A percentile compares a stretch with the other conserved stretches of the same genome.
Conservation (phyloP, 768 basidiomycete genomes). For the Aureoboletus auriporus region DNA sequence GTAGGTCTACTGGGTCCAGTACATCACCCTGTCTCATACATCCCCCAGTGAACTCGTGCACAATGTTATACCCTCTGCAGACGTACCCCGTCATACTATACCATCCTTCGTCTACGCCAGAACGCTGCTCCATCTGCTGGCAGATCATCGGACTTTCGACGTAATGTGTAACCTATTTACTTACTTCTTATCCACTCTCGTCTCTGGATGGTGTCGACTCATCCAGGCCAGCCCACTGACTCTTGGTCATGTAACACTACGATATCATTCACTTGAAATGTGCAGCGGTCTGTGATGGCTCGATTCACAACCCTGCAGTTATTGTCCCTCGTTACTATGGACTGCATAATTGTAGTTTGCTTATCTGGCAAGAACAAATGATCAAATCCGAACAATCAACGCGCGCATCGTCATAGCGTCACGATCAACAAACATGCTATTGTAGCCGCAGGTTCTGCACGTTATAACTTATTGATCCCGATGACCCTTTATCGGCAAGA, state of each 20-base stretch:
- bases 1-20: conserved; percentile 17
- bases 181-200: conserved; percentile 19
- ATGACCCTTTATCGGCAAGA: conserved; percentile 2
- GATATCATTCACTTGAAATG: conserved; percentile 8
- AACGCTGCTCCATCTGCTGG: conserved; percentile 27
- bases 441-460: conserved; percentile 16
- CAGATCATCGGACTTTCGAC: conserved; percentile 25
- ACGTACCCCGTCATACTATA: conserved; percentile 25
- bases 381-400: conserved; percentile 10
- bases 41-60: conserved; percentile 18
- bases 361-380: conserved; percentile 1
- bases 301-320: conserved; percentile 7
- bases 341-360: conserved; percentile 6
- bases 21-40: neutral
- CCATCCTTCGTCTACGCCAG: conserved; percentile 18
- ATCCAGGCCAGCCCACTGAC: conserved; percentile 11
- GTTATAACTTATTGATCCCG: conserved; percentile 17
- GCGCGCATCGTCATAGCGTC: neutral
- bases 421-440: conserved; percentile 1
- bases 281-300: conserved; percentile 9
- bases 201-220: conserved; percentile 6
- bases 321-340: conserved; percentile 10
- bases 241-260: conserved; percentile 27
- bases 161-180: conserved; percentile 32
- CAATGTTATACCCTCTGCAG: conserved; percentile 22